A percentile compares a stretch with the other conserved stretches of the same genome.
Conservation (phyloP, 768 basidiomycete genomes). For the Mycena haematopus region DNA sequence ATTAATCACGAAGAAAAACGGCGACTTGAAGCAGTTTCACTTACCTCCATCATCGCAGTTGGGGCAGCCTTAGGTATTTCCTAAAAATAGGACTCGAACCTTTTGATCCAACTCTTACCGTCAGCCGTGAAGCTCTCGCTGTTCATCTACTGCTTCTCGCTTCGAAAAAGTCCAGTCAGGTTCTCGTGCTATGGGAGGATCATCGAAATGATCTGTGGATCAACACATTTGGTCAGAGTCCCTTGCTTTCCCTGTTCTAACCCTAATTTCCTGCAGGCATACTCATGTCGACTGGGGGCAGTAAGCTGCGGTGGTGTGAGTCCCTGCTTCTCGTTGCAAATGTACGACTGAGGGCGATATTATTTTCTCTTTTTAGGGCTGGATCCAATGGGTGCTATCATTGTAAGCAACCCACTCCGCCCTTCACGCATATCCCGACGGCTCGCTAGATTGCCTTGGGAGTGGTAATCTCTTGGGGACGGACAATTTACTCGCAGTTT, state of each 20-base stretch:
- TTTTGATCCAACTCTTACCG: slow-evolving; percentile 16
- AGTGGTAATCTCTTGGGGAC: slow-evolving; percentile 78
- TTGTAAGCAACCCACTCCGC: slow-evolving; percentile 53
- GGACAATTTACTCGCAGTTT: slow-evolving; percentile 83
- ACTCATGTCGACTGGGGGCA: slow-evolving; percentile 84
- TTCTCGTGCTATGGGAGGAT: slow-evolving; percentile 95
- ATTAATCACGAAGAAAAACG: slow-evolving; percentile 62
- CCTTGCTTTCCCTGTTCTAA: slow-evolving; percentile 2
- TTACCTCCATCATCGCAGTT: slow-evolving; percentile 87
- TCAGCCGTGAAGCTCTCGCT: slow-evolving; percentile 83
- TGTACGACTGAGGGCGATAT: slow-evolving; percentile 15
- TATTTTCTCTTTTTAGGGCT: slow-evolving; percentile 50
- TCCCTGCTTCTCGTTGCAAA: slow-evolving; percentile 32
- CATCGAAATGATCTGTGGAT: slow-evolving; percentile 93
- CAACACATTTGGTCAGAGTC: slow-evolving; percentile 71
- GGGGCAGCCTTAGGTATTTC: slow-evolving; percentile 74
- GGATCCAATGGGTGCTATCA: slow-evolving; percentile 79
- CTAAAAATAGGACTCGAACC: slow-evolving; percentile 23
- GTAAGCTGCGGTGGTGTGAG: slow-evolving; percentile 83
- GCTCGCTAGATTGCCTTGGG: slow-evolving; percentile 71
- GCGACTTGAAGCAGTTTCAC: slow-evolving; percentile 69
- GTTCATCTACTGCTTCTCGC: slow-evolving; percentile 85
- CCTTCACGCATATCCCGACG: slow-evolving; percentile 16
- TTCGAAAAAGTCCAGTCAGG: slow-evolving; percentile 89
- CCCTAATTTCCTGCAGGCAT: slow-evolving; percentile 54